Base-by-base conservation (phyloP, 495 filamentous ascomycete species). In the Podospora tetraspora region DNA sequence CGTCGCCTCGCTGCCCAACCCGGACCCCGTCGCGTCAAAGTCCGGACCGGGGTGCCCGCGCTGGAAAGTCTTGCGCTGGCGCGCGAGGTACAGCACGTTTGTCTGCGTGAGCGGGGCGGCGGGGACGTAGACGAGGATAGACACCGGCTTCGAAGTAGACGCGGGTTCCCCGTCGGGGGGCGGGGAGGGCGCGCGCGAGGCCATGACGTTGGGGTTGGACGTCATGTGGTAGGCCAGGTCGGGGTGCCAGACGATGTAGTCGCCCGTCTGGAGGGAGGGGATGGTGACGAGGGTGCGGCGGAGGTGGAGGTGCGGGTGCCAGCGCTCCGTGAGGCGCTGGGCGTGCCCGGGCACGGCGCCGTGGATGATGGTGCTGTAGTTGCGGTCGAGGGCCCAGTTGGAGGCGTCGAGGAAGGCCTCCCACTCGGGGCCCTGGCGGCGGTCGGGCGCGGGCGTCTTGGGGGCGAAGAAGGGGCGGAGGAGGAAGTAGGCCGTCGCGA, bases 191-290 rank as follows among this genome's bases (percentile, higher is more conserved):
- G 77, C 73, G 64, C 78, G 77, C 66, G 72, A 75, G 56, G 67
- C 74, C 69, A 70, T 75, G 70, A 76, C 71, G 74, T 79, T 77
- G 70, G 79, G 78, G 70, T 78, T 79, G 66, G 77, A 77, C 59
- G 80, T 79, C 76, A 84, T 81, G 69, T 81, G 79, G 71, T 84
- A 84, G 16, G 78, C 77, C 63, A 78, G 87, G 68, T 97, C 93
- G 66, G 92, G 94, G 78, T 97, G 94, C 94, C 93, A 97, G 64
- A 90, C 85, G 12, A 97, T 92, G 79, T 91, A 96, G 78, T 97
- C 93, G 60, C 93, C 93, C 0, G 92, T 93, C 37, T 85, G 83
- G 19, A 97, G 88, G 11, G 83, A 83, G 6, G 93, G 93, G 1
- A 94, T 83, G 61, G 91, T 89, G 23, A 94, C 85, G 85, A 97